phyloP scores from a whole-genome alignment of 768 basidiomycete genomes.

The Lentinus brumalis region DNA sequence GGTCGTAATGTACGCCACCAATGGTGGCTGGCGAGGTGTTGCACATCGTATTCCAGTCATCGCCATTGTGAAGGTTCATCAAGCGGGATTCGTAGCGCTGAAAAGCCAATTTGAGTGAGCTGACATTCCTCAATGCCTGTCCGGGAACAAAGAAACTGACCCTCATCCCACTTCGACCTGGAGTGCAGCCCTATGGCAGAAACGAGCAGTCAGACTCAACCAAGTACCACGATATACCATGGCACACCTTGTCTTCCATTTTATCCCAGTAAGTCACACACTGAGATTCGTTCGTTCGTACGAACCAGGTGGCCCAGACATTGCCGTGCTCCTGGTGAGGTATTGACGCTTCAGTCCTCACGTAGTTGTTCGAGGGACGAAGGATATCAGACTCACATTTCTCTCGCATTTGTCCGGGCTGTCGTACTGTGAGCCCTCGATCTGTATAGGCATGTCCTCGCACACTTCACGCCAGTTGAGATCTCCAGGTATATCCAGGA shows the following conservation, averaged over 20 bases:
- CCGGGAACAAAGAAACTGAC: background rate
- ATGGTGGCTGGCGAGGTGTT: slow-evolving; percentile 17
- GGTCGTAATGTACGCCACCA: background rate
- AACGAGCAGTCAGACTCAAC: background rate
- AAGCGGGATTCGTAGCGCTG: slow-evolving; percentile 24
- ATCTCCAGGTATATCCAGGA: slow-evolving; percentile 9
- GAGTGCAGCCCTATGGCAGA: slow-evolving; percentile 10
- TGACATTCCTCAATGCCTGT: background rate
- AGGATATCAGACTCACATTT: background rate
- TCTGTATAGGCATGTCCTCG: slow-evolving; percentile 13
- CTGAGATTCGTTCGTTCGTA: slow-evolving; percentile 1
- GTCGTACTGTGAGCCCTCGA: slow-evolving; percentile 10
- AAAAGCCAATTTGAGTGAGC: background rate
- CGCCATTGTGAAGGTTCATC: slow-evolving; percentile 22
- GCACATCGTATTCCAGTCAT: slow-evolving; percentile 28
- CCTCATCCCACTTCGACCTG: background rate
- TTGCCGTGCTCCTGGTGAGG: background rate
- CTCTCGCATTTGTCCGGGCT: slow-evolving; percentile 12
- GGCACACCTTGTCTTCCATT: slow-evolving; percentile 13
- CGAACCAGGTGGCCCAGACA: slow-evolving; percentile 8
- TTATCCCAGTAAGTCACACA: slow-evolving; percentile 17
- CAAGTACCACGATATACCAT: no score
- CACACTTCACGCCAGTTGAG: slow-evolving; percentile 20
- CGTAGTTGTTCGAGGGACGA: background rate
- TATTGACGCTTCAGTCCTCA: background rate